phyloP scores from a whole-genome alignment of 768 basidiomycete genomes.

The Phylloporus sp. region DNA sequence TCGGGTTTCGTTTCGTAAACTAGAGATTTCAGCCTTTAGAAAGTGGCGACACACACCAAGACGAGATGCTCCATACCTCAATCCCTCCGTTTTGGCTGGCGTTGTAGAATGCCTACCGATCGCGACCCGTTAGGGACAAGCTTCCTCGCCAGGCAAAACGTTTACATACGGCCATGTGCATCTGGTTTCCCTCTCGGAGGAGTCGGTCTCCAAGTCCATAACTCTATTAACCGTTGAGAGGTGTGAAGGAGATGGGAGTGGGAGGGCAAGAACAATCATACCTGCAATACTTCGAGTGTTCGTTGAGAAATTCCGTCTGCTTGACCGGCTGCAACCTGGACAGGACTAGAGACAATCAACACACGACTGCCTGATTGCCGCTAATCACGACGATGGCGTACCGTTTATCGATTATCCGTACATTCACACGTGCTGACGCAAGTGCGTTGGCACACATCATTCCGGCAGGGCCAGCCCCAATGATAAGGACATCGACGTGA shows the following conservation, averaged over 20 bases:
- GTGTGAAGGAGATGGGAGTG: too few relatives aligned
- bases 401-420: slow-evolving; percentile 47
- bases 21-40: slow-evolving; percentile 19
- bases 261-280: slow-evolving; percentile 4
- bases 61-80: slow-evolving; percentile 35
- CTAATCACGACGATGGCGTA: too few relatives aligned
- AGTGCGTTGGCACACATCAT: slow-evolving; percentile 64
- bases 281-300: slow-evolving; percentile 50
- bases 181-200: slow-evolving; percentile 55
- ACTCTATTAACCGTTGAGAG: background rate
- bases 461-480: slow-evolving; percentile 51
- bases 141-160: background rate
- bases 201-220: slow-evolving; percentile 44
- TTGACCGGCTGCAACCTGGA: too few relatives aligned
- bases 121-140: too few relatives aligned
- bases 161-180: slow-evolving; percentile 57
- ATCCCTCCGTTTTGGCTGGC: slow-evolving; percentile 55
- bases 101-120: slow-evolving; percentile 47
- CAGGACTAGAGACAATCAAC: too few relatives aligned
- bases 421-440: slow-evolving; percentile 36
- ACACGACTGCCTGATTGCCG: too few relatives aligned
- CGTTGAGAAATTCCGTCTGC: slow-evolving; percentile 50
- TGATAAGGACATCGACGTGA: slow-evolving; percentile 43
- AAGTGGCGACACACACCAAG: background rate
- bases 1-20: slow-evolving; percentile 56